Conservation (phyloP, 2,329 filamentous ascomycete species). For the Aspergillus candidus region DNA sequence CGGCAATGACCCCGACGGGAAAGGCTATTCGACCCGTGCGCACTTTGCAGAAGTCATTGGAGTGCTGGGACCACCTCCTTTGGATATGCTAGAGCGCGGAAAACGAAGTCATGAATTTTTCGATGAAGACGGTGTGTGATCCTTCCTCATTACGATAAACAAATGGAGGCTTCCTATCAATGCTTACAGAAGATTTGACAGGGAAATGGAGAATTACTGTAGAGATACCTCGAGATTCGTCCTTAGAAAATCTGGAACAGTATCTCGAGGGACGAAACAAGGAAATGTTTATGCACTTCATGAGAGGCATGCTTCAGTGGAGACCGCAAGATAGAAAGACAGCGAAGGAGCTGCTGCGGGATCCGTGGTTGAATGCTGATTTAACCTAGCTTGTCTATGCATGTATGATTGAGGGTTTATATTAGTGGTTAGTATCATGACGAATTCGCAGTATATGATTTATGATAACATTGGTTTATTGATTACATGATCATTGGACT, state of each 20-base stretch:
- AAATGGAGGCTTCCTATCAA: not conserved
- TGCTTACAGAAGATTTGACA: too few relatives aligned
- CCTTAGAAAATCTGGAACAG: not conserved
- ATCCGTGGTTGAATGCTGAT: conserved; percentile 13
- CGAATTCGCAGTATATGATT: too few relatives aligned
- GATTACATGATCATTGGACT: too few relatives aligned
- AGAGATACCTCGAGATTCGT: too few relatives aligned
- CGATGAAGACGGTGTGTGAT: conserved; percentile 31
- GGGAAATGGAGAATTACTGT: too few relatives aligned
- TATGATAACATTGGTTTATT: too few relatives aligned
- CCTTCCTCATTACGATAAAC: not conserved
- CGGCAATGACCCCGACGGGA: conserved; percentile 32
- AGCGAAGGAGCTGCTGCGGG: conserved; percentile 13
- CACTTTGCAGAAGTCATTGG: conserved; percentile 44
- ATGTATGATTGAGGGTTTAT: too few relatives aligned
- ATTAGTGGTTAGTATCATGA: too few relatives aligned
- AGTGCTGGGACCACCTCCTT: conserved; percentile 40
- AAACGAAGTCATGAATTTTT: conserved; percentile 36
- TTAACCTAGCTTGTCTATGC: too few relatives aligned
- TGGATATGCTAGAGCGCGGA: conserved; percentile 28
- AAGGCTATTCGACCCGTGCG: conserved; percentile 33
- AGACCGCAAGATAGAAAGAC: conserved; percentile 15
- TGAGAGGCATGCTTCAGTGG: conserved; percentile 17
- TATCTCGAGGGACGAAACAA: conserved; percentile 11
- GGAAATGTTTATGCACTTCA: conserved; percentile 12